A percentile compares a stretch with the other conserved stretches of the same genome.
Conservation (phyloP, 257 asterid genomes). For the Nicotiana knightiana region DNA sequence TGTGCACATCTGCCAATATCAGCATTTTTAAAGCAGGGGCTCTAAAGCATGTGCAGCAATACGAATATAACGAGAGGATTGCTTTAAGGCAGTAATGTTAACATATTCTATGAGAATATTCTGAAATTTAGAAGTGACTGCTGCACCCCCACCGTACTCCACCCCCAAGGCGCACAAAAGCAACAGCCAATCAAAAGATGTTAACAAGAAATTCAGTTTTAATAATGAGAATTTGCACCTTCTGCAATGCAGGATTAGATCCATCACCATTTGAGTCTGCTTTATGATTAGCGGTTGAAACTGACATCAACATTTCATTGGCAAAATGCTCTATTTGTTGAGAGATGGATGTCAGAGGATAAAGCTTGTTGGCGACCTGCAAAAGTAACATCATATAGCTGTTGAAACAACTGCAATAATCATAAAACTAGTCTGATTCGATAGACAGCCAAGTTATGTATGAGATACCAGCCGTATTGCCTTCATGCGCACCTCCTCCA, state of each 20-base stretch:
- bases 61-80: background rate
- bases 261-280: constrained; percentile 39
- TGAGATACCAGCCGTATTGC: constrained; percentile 90
- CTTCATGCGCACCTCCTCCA: constrained; percentile 98
- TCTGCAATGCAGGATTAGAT: constrained; percentile 34
- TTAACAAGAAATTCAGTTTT: background rate
- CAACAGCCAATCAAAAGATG: background rate
- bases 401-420: background rate
- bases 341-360: constrained; percentile 73
- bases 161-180: background rate
- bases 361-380: constrained; percentile 96
- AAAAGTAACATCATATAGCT: constrained; percentile 13
- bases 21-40: background rate
- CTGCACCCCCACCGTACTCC: background rate
- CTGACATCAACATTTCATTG: constrained; percentile 68
- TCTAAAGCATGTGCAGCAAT: background rate
- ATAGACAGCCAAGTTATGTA: constrained; percentile 18
- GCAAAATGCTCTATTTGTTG: constrained; percentile 82
- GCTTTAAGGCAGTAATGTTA: background rate
- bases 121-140: background rate
- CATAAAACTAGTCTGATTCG: background rate
- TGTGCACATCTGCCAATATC: background rate
- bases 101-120: background rate
- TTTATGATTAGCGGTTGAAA: constrained; percentile 38
- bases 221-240: constrained; percentile 32